Percentiles rank a stretch among this genome's conserved stretches.
Evolutionary conservation across 371 early-diverging fungal genomes (phyloP).

Genomic region (Lichtheimia hyalospora): DNA sequence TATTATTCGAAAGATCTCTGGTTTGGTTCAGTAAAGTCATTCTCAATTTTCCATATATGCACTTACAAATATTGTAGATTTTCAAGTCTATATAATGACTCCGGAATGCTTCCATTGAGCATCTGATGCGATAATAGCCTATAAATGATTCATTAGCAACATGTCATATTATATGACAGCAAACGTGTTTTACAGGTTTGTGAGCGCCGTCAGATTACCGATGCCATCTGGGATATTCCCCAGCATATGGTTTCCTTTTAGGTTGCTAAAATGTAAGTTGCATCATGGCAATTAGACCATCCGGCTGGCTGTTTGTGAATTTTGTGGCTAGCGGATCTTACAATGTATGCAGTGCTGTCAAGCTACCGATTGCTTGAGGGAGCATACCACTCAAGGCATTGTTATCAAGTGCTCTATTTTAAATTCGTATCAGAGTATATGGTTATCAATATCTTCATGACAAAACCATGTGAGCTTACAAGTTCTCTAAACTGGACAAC

Average conservation of each 20-base stretch:
- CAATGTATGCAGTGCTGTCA: constrained; percentile 24
- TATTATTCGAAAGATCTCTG: constrained; percentile 55
- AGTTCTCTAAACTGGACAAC: constrained; percentile 13
- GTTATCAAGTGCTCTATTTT: constrained; percentile 21
- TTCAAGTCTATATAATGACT: constrained; percentile 25
- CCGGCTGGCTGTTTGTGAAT: neutral
- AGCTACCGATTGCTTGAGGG: constrained; percentile 24
- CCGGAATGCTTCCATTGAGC: constrained; percentile 44
- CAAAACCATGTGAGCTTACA: constrained; percentile 20
- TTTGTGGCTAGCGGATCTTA: constrained; percentile 8
- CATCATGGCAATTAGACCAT: neutral
- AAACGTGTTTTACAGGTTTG: constrained; percentile 26
- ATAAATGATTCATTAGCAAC: neutral
- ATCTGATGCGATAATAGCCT: constrained; percentile 34
- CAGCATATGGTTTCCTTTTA: constrained; percentile 34
- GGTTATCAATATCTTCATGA: neutral
- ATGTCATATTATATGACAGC: no score
- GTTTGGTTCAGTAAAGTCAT: neutral
- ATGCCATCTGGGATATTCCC: constrained; percentile 35
- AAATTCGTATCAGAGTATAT: neutral
- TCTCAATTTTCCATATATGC: neutral
- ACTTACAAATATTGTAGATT: constrained; percentile 33
- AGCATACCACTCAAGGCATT: constrained; percentile 33
- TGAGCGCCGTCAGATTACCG: constrained; percentile 33
- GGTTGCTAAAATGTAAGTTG: constrained; percentile 26